Conservation (phyloP, 2,329 filamentous ascomycete genomes). For the Exserohilum turcica region DNA sequence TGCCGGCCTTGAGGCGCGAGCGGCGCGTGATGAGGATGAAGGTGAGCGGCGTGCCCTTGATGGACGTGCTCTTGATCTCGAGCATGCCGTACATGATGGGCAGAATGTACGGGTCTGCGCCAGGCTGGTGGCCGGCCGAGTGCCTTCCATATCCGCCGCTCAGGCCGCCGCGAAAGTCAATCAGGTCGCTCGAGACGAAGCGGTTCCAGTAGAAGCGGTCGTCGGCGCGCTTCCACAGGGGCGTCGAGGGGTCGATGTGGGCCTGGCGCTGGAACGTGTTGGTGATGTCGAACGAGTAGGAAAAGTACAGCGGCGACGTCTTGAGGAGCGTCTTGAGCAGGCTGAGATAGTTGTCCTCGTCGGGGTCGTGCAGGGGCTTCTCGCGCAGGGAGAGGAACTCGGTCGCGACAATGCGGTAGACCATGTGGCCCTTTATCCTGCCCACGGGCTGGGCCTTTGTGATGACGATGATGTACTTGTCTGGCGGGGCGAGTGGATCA, state of each 20-base stretch:
- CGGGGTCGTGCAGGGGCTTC: constrained; percentile 84
- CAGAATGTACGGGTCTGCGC: constrained; percentile 87
- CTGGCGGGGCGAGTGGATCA: constrained; percentile 51
- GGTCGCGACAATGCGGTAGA: constrained; percentile 89
- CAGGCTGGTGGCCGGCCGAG: constrained; percentile 72
- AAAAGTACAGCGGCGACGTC: constrained; percentile 93
- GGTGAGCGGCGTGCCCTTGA: constrained; percentile 84
- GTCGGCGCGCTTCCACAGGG: constrained; percentile 90
- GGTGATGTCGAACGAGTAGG: constrained; percentile 94
- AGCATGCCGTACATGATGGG: constrained; percentile 97
- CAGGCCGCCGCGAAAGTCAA: constrained; percentile 76
- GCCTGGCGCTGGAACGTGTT: constrained; percentile 96
- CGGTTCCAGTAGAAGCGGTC: constrained; percentile 99
- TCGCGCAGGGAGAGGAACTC: constrained; percentile 95
- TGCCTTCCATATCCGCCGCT: constrained; percentile 59
- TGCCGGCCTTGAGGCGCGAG: constrained; percentile 86
- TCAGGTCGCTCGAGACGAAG: constrained; percentile 87
- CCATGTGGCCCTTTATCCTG: constrained; percentile 90
- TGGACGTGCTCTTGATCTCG: constrained; percentile 81
- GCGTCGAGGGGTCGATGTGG: constrained; percentile 70
- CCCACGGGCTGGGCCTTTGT: constrained; percentile 92
- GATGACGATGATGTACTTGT: constrained; percentile 97
- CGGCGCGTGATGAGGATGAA: constrained; percentile 86
- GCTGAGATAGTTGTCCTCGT: constrained; percentile 88
- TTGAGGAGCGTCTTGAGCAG: constrained; percentile 83